phyloP scores from a whole-genome alignment of 1,284 basidiomycete species.

The Thecaphora frezii region DNA sequence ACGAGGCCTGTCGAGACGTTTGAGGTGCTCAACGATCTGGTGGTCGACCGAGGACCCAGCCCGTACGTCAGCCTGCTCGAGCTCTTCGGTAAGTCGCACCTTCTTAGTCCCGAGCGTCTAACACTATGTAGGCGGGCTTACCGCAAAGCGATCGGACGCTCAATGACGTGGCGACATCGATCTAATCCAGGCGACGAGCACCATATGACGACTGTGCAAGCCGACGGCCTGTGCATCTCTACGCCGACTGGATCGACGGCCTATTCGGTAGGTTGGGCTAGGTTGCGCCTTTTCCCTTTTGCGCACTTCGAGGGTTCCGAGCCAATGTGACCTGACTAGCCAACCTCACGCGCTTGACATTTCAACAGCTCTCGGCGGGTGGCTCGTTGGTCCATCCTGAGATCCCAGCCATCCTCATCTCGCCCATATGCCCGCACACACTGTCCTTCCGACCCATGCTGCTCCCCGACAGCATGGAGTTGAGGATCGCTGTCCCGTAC shows the following conservation, averaged over 20 bases:
- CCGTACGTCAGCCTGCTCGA: constrained; percentile 95
- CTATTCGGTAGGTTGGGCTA: constrained; percentile 63
- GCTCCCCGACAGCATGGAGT: constrained; percentile 95
- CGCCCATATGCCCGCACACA: constrained; percentile 97
- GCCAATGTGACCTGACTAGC: no score
- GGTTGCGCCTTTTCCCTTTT: not conserved
- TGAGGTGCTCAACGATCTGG: constrained; percentile 95
- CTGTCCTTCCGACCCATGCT: constrained; percentile 95
- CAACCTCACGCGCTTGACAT: constrained; percentile 58
- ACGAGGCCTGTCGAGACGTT: constrained; percentile 94
- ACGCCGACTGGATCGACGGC: constrained; percentile 98
- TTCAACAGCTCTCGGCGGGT: constrained; percentile 87
- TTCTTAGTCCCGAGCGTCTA: no score
- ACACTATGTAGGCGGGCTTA: no score
- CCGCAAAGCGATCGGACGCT: no score
- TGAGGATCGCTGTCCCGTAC: constrained; percentile 96
- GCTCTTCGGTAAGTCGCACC: constrained; percentile 76
- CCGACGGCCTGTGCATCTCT: constrained; percentile 91
- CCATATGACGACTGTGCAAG: constrained; percentile 98
- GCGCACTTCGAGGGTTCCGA: no score
- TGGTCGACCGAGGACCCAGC: constrained; percentile 95
- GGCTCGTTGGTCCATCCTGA: constrained; percentile 97
- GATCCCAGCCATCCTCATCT: constrained; percentile 93
- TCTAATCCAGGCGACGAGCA: constrained; percentile 83
- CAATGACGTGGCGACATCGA: constrained; percentile 1